These are phyloP conservation scores for Diaporthe ampelina DNA, from an alignment of 2,329 filamentous ascomycete genomes.

Conservation along the genomic window DNA sequence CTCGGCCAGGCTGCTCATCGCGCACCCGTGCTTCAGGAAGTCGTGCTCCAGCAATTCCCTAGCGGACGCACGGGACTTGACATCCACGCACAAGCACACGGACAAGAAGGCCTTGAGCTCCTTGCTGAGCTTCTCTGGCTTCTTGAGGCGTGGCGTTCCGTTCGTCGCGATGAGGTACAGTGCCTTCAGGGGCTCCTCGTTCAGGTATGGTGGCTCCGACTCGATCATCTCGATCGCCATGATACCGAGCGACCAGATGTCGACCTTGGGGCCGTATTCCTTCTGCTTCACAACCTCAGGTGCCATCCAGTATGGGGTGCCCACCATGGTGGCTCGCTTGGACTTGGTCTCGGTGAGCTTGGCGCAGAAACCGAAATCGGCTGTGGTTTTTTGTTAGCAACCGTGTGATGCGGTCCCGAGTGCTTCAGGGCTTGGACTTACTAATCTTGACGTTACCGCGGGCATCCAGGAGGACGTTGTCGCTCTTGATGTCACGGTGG, in stretches of 20 bases:
- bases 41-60: constrained; percentile 92
- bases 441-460: constrained; percentile 98
- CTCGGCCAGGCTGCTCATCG: constrained; percentile 84
- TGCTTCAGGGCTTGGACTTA: constrained; percentile 64
- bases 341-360: constrained; percentile 97
- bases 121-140: constrained; percentile 97
- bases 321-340: constrained; percentile 99
- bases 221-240: constrained; percentile 99
- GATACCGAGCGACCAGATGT: constrained; percentile 98
- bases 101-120: constrained; percentile 97
- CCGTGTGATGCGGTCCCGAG: not conserved
- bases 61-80: constrained; percentile 92
- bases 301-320: constrained; percentile 99
- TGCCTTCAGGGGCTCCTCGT: constrained; percentile 97
- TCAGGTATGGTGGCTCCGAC: constrained; percentile 96
- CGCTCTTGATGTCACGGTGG: constrained; percentile 98
- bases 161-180: constrained; percentile 98
- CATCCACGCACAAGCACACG: constrained; percentile 96
- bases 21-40: constrained; percentile 93
- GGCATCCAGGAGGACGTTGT: constrained; percentile 95
- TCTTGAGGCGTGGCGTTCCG: constrained; percentile 96
- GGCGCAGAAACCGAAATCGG: constrained; percentile 99
- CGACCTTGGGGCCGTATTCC: constrained; percentile 97
- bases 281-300: constrained; percentile 99
- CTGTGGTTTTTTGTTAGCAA: constrained; percentile 64